phyloP scores from a whole-genome alignment of 371 early-diverging fungal species.

The Apophysomyces sp. region DNA sequence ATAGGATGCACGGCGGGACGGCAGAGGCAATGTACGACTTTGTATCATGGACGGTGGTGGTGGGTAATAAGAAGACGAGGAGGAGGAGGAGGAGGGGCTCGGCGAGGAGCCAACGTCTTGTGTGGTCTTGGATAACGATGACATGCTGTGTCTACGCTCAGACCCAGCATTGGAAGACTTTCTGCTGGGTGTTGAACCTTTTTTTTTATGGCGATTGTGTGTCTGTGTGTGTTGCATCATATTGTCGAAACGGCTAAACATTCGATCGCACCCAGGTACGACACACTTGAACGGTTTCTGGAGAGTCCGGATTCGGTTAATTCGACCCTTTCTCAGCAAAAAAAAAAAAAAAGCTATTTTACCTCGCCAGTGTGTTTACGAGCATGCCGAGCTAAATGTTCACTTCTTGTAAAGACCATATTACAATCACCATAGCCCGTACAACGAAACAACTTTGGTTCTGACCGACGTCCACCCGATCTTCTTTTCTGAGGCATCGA shows the following conservation, averaged over 20 bases:
- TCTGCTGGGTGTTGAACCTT: background rate
- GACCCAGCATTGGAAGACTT: background rate
- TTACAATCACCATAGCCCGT: constrained; percentile 56
- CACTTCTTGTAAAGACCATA: constrained; percentile 64
- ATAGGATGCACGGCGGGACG: constrained; percentile 1
- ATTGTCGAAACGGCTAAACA: constrained; percentile 62
- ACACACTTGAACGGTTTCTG: constrained; percentile 61
- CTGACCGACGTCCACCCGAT: constrained; percentile 9
- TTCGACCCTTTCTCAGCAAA: background rate
- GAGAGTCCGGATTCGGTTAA: background rate
- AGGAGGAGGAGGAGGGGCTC: background rate
- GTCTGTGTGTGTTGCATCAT: constrained; percentile 69
- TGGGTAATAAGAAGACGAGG: background rate
- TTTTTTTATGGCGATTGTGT: constrained; percentile 29
- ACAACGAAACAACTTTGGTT: constrained; percentile 57
- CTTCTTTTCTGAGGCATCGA: constrained; percentile 12
- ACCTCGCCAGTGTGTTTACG: constrained; percentile 64
- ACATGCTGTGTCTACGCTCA: background rate
- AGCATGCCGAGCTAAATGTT: constrained; percentile 57
- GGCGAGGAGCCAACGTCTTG: background rate
- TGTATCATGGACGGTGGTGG: constrained; percentile 7
- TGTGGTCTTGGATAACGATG: background rate
- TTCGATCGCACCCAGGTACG: constrained; percentile 56
- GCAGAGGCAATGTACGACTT: constrained; percentile 12
- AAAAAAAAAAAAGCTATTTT: background rate